These are phyloP conservation scores for Trapa bicornis DNA, from an alignment of 345 rosid species.

Conservation along the genomic window DNA sequence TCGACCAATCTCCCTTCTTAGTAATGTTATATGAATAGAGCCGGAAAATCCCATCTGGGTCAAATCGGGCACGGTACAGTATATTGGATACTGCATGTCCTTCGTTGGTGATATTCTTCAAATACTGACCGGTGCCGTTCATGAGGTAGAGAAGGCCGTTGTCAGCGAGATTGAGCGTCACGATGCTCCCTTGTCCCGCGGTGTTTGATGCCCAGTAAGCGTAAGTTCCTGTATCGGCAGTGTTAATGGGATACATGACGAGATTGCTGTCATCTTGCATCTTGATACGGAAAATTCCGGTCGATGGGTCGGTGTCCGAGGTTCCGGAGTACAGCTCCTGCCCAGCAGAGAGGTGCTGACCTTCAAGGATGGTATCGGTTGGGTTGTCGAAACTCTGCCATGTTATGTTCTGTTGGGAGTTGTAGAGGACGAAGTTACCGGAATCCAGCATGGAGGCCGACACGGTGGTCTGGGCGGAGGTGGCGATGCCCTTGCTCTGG, in stretches of 20 bases:
- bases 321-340: conserved; percentile 8
- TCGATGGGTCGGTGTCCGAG: conserved; percentile 6
- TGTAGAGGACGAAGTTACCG: conserved; percentile 24
- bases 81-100: not conserved
- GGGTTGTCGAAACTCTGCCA: conserved; percentile 21
- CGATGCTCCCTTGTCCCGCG: too few species aligned
- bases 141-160: too few species aligned
- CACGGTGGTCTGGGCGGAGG: not conserved
- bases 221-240: not conserved
- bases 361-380: conserved; percentile 19
- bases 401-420: conserved; percentile 3
- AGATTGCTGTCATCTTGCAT: too few species aligned
- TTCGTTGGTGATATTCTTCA: not conserved
- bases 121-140: too few species aligned
- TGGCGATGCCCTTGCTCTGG: not conserved
- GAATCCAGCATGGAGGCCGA: conserved; percentile 26
- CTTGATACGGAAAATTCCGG: conserved; percentile 14
- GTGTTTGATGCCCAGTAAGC: conserved; percentile 7
- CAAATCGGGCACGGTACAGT: not conserved
- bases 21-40: conserved; percentile 1
- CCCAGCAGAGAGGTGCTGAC: conserved; percentile 11
- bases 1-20: not conserved
- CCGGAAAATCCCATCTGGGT: conserved; percentile 11
- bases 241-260: too few species aligned
- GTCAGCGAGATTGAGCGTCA: too few species aligned